A percentile compares a stretch with the other conserved stretches of the same genome.
These are phyloP conservation scores for Pyropia haitanensis DNA, from an alignment of 23 red algal species.

Conservation along the genomic window DNA sequence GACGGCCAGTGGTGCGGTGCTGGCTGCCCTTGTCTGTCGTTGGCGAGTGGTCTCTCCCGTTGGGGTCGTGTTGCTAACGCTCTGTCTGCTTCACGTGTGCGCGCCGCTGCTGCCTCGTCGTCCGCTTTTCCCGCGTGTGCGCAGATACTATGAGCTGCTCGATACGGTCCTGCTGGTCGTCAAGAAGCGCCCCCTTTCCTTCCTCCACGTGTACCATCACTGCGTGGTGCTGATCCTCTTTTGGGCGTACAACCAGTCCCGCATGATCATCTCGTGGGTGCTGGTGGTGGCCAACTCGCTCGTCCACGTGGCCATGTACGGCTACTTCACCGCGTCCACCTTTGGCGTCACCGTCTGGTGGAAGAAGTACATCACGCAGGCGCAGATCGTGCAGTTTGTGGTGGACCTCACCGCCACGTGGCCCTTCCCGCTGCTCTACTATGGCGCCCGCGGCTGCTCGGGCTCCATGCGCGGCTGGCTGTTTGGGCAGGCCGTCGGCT, in stretches of 20 bases:
- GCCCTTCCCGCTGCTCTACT: constrained; percentile 84
- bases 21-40: no score
- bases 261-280: constrained; percentile 89
- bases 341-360: constrained; percentile 89
- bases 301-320: constrained; percentile 99
- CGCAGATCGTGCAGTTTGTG: constrained; percentile 97
- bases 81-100: no score
- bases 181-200: constrained; percentile 87
- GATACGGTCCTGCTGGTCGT: constrained; percentile 96
- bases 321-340: constrained; percentile 84
- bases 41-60: no score
- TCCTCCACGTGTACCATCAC: constrained; percentile 97
- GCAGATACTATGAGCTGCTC: constrained; percentile 78
- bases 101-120: no score
- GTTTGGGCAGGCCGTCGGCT: constrained; percentile 91
- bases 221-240: constrained; percentile 84
- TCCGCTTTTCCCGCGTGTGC: no score
- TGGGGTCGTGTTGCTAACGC: no score
- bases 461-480: constrained; percentile 88
- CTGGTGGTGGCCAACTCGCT: constrained; percentile 85
- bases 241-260: constrained; percentile 86
- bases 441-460: constrained; percentile 61
- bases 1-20: no score
- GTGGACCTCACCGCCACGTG: constrained; percentile 83
- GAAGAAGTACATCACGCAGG: constrained; percentile 93